A percentile compares a stretch with the other conserved stretches of the same genome.
phyloP scores from a whole-genome alignment of 257 asterid genomes.

The Echites panduratus region DNA sequence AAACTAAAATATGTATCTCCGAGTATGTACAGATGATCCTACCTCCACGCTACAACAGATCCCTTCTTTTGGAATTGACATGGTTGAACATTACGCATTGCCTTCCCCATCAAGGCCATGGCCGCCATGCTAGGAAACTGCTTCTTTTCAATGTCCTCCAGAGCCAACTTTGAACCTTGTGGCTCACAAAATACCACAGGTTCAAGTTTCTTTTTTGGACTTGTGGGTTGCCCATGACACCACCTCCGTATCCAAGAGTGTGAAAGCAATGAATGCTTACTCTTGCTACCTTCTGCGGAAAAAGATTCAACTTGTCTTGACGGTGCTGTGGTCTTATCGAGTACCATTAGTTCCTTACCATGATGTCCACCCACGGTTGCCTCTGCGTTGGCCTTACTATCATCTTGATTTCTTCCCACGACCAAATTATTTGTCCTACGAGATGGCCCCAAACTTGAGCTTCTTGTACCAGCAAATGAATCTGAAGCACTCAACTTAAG shows the following conservation, averaged over 20 bases:
- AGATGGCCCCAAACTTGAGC: conserved; percentile 27
- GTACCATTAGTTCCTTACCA: conserved; percentile 22
- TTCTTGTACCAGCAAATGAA: conserved; percentile 38
- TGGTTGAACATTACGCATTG: conserved; percentile 42
- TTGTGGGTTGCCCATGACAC: conserved; percentile 27
- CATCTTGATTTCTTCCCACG: conserved; percentile 16
- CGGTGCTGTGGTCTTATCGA: conserved; percentile 17
- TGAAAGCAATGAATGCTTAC: conserved; percentile 35
- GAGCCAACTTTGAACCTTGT: conserved; percentile 30
- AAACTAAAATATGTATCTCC: not conserved
- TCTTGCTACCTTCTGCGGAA: conserved; percentile 18
- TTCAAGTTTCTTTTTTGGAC: conserved; percentile 25
- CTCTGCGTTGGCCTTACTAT: conserved; percentile 22
- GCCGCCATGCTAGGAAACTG: conserved; percentile 84
- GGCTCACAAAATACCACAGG: conserved; percentile 38
- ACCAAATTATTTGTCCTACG: conserved; percentile 24
- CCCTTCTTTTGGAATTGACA: conserved; percentile 52
- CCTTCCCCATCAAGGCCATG: conserved; percentile 78
- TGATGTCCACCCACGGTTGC: conserved; percentile 16
- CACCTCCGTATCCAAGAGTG: conserved; percentile 73
- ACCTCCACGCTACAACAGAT: conserved; percentile 58
- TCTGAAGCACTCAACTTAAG: conserved; percentile 40
- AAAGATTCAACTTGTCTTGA: conserved; percentile 16
- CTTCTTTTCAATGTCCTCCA: conserved; percentile 41
- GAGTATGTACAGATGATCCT: conserved; percentile 24